Base-by-base conservation (phyloP, 768 basidiomycete species). In the Hortiboletus campestris region DNA sequence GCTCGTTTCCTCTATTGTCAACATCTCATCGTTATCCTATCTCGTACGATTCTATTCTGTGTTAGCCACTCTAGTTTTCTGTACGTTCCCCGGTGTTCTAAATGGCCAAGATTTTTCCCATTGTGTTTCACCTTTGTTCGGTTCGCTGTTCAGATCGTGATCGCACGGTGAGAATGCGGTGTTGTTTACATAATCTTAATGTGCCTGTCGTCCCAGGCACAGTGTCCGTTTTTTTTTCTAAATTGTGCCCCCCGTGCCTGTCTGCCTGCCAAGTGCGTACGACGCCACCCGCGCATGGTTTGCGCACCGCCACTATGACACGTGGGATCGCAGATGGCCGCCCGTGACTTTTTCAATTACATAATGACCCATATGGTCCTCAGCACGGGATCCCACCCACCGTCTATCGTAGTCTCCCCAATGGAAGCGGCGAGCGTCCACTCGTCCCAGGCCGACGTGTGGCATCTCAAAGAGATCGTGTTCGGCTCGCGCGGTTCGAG, bases 391-490 rank as follows among this genome's bases (percentile, higher is more conserved):
- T 25, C 25, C 25, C 25, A 25, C 25, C 25, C 25, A 25, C 25
- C 6, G 25, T 25, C 25, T 6, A 25, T 6, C 25, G 25, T 25
- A 25, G 25, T 6, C 38, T n/a, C 14, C 38, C n/a, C n/a, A 12
- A 53, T 53, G 34, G 49, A 67, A 1, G 40, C 45, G 0, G 38
- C 46, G 14, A 67, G 57, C 46, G 43, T 70, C 9, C 63, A 61
- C 29, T 57, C 68, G 6, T 68, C 73, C 14, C 61, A 60, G 16
- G 73, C 65, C 2, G 86, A 91, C 42, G 83, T 90, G 17, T 93
- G 90, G 90, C 82, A 85, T 67, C 82, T 92, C 68, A 92, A 91
- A 69, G 68, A 78, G 28, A 81, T 91, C 45, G 53, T 63, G 4
- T 93, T 87, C 63, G 75, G 72, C 29, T 63, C 70, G 3, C 59